phyloP scores from a whole-genome alignment of 768 basidiomycete genomes.

The Cystofilobasidium ferigula region DNA sequence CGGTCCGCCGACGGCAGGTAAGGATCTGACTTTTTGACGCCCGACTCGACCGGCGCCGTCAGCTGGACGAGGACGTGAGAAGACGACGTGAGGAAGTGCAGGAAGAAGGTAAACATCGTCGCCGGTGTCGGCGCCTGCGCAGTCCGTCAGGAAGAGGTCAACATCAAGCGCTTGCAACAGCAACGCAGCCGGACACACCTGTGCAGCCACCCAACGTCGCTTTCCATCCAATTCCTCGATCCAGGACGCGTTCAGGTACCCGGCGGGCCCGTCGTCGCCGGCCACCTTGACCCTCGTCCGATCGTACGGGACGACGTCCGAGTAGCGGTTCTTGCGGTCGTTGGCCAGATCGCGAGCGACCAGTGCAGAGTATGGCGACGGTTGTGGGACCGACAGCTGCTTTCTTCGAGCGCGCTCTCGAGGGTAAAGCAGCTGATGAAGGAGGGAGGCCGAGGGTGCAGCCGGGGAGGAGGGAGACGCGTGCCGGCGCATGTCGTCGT shows the following conservation, averaged over 20 bases:
- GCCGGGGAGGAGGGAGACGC: too few species aligned
- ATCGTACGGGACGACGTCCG: constrained; percentile 18
- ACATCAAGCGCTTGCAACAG: background rate
- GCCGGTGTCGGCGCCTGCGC: constrained; percentile 35
- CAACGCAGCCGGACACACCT: constrained; percentile 29
- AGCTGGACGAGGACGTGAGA: constrained; percentile 36
- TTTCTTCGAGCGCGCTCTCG: background rate
- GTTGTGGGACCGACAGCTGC: background rate
- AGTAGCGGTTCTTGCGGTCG: constrained; percentile 13
- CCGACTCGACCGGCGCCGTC: constrained; percentile 34
- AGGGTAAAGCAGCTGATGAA: background rate
- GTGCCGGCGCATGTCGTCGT: too few species aligned
- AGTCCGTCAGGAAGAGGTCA: background rate
- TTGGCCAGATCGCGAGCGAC: background rate
- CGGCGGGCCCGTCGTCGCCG: constrained; percentile 25
- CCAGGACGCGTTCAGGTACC: constrained; percentile 38
- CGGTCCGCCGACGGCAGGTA: constrained; percentile 32
- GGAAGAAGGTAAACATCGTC: constrained; percentile 33
- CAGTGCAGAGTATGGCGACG: background rate
- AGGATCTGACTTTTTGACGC: constrained; percentile 35
- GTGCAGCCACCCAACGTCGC: constrained; percentile 36
- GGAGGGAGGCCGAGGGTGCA: background rate
- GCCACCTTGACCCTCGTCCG: constrained; percentile 9
- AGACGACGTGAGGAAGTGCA: constrained; percentile 14
- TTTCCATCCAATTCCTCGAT: constrained; percentile 31